Evolutionary conservation across 345 rosid species (phyloP), one percentile per base, ranked within the genome.

Genomic region (Isatis tinctoria): DNA sequence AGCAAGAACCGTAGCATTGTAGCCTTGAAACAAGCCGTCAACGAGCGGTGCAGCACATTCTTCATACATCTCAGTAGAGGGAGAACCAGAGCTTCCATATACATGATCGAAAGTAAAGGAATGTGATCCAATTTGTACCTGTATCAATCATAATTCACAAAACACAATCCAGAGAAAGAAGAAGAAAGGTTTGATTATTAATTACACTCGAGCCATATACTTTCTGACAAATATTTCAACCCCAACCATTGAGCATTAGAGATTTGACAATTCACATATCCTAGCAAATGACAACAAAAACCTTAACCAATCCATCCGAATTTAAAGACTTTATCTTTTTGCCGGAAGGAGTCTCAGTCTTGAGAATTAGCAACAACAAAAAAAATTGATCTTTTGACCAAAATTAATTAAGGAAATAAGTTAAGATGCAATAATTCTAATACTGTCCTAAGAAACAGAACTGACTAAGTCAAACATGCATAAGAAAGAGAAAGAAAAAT

Each of bases 1-100:
- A 78, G 99, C 99, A 68, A 95, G 98, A 70, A 95, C 98, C 0
- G 98, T 95, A 5, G 98, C 99, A 80, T 95, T 95, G 85, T 95
- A 95, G 74, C 99, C 98, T 81, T 95, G 99, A 76, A 95, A 95
- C 60, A 95, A 87, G 40, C 98, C 99, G 45, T 92, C 96, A n/a
- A 95, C 98, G 3, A 95, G 89, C 2, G 97, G 87, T 3, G 90
- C 84, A 71, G 87, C 74, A 36, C 98, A 95, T 86, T 92, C 96
- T 83, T 89, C 93, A 79, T 89, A 96, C 91, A 96, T 96, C 54
- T 85, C 83, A 28, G 87, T 75, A 63, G 99, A 78, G 0, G 97
- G 92, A 74, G 96, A 78, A 65, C 87, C 87, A 1, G 82, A 83
- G 83, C 96, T 90, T 60, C 99, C 99, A 77, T 96, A 96, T 69